Conservation (phyloP, 148 eudicot genomes). For the Arctostaphylos glauca region DNA sequence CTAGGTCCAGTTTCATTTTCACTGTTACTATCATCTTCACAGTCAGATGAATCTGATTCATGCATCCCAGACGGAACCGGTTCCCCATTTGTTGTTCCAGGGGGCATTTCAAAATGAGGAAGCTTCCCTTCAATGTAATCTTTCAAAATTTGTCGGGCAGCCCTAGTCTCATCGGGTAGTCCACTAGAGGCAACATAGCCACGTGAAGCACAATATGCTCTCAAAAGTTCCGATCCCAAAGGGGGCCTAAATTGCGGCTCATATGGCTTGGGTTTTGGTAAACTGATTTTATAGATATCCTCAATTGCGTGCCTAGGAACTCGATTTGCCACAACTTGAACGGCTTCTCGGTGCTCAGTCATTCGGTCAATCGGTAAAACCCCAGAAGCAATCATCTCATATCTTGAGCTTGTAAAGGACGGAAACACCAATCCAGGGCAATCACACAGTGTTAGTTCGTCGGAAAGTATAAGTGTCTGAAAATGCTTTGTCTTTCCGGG, state of each 20-base stretch:
- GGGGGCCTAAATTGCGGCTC: slow-evolving; percentile 83
- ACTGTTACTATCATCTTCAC: slow-evolving; percentile 29
- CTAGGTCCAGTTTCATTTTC: slow-evolving; percentile 33
- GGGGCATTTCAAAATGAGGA: slow-evolving; percentile 79
- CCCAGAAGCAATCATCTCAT: slow-evolving; percentile 96
- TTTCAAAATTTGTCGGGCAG: slow-evolving; percentile 79
- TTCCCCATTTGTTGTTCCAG: slow-evolving; percentile 46
- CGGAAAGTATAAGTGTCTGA: slow-evolving; percentile 87
- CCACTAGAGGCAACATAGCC: slow-evolving; percentile 90
- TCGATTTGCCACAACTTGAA: slow-evolving; percentile 81
- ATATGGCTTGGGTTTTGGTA: slow-evolving; percentile 90
- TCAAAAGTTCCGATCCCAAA: slow-evolving; percentile 68
- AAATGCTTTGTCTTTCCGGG: slow-evolving; percentile 98
- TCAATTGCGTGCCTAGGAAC: slow-evolving; percentile 66
- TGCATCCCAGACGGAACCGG: slow-evolving; percentile 29
- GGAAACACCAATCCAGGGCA: slow-evolving; percentile 98
- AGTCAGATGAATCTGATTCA: slow-evolving; percentile 55
- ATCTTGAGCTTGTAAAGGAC: slow-evolving; percentile 95
- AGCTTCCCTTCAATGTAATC: slow-evolving; percentile 95
- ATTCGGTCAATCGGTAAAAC: slow-evolving; percentile 89
- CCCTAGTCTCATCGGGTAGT: slow-evolving; percentile 87
- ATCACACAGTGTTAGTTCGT: slow-evolving; percentile 84
- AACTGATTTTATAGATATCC: slow-evolving; percentile 59
- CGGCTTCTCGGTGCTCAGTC: slow-evolving; percentile 90
- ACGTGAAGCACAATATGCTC: slow-evolving; percentile 92